These are phyloP conservation scores for Talaromyces atroroseus DNA, from an alignment of 2,329 filamentous ascomycete genomes.

Conservation along the genomic window DNA sequence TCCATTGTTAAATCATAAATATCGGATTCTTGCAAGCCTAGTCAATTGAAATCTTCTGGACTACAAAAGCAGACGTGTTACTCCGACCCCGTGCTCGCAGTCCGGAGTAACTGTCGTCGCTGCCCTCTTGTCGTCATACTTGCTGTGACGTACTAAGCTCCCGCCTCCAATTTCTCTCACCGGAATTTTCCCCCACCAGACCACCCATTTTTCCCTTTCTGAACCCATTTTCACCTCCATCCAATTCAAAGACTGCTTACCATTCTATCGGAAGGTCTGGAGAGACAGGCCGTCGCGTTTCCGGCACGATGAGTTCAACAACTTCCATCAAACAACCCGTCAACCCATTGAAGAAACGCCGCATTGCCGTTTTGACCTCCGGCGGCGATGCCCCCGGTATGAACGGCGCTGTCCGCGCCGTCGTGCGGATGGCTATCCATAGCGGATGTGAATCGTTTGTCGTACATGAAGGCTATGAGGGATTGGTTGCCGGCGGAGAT, in stretches of 20 bases:
- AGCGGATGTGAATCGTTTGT: conserved; percentile 74
- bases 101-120: background rate
- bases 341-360: conserved; percentile 48
- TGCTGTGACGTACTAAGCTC: conserved; percentile 14
- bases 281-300: background rate
- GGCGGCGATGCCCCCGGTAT: conserved; percentile 93
- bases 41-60: background rate
- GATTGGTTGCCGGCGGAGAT: conserved; percentile 80
- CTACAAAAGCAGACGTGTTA: background rate
- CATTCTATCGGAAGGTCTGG: background rate
- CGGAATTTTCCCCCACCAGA: conserved; percentile 26
- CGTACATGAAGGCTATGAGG: conserved; percentile 93
- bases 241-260: background rate
- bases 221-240: background rate
- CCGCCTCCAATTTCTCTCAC: conserved; percentile 34
- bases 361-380: conserved; percentile 88
- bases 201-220: conserved; percentile 16
- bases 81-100: background rate
- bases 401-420: conserved; percentile 84
- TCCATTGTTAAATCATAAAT: too few relatives aligned
- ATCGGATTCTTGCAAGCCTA: too few relatives aligned
- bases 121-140: conserved; percentile 9
- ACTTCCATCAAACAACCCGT: conserved; percentile 23
- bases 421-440: conserved; percentile 86
- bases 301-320: conserved; percentile 21